Conservation (phyloP, 352 stramenopile species). For the Pythium apleroticum region DNA sequence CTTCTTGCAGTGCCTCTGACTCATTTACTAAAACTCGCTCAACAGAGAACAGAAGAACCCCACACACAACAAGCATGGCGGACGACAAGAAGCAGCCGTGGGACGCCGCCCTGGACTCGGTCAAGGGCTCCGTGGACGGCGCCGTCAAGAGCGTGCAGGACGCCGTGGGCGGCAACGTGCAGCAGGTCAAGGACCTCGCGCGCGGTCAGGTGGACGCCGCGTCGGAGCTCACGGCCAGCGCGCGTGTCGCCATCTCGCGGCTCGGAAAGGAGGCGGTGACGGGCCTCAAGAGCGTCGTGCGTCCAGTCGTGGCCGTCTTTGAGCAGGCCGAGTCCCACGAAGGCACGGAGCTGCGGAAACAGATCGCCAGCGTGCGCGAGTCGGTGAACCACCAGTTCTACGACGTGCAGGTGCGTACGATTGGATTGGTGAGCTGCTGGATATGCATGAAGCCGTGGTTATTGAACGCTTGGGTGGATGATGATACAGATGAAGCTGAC, state of each 20-base stretch:
- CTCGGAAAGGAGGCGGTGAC: slow-evolving; percentile 40
- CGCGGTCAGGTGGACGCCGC: slow-evolving; percentile 43
- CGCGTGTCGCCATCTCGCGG: slow-evolving; percentile 46
- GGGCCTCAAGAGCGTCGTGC: slow-evolving; percentile 38
- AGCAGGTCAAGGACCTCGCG: slow-evolving; percentile 48
- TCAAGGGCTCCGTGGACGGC: slow-evolving; percentile 52
- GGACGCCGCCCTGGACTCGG: slow-evolving; percentile 42
- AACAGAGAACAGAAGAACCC: neutral
- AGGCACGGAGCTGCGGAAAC: slow-evolving; percentile 64
- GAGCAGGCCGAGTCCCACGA: slow-evolving; percentile 60
- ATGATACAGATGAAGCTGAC: slow-evolving; percentile 39
- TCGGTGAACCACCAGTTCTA: slow-evolving; percentile 64
- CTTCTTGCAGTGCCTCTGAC: neutral
- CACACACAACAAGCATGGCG: neutral
- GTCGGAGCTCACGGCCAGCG: slow-evolving; percentile 64
- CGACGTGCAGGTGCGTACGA: slow-evolving; percentile 36
- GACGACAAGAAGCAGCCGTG: slow-evolving; percentile 60
- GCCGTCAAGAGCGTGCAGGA: slow-evolving; percentile 50
- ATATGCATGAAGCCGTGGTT: neutral
- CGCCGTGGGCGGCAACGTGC: slow-evolving; percentile 33
- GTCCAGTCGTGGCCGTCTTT: slow-evolving; percentile 62
- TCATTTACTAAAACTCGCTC: slow-evolving; percentile 3
- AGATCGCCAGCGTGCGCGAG: slow-evolving; percentile 47
- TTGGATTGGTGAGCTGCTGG: neutral
- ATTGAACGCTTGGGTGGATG: neutral